Evolutionary conservation across 1,139 yeast species (phyloP).

Genomic region (Suhomyces yuchorum): DNA sequence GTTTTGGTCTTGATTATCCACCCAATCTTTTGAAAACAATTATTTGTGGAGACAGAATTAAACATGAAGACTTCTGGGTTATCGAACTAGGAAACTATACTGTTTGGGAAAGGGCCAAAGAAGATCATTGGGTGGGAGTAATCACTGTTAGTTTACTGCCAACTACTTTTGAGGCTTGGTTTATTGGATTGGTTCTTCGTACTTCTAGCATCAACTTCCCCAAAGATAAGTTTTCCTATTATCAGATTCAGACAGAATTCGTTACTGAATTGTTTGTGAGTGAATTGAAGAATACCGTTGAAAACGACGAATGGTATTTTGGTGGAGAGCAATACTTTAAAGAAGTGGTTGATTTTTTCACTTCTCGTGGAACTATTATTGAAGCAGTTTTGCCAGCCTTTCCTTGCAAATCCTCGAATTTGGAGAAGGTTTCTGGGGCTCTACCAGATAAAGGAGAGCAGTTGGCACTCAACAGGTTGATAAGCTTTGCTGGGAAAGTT

Average conservation of each 20-base stretch:
- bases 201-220: slow-evolving; percentile 19
- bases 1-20: slow-evolving; percentile 12
- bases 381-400: slow-evolving; percentile 66
- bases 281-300: slow-evolving; percentile 49
- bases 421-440: slow-evolving; percentile 51
- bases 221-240: slow-evolving; percentile 6
- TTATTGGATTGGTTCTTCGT: slow-evolving; percentile 30
- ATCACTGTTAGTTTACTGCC: slow-evolving; percentile 28
- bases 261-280: slow-evolving; percentile 40
- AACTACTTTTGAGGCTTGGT: slow-evolving; percentile 37
- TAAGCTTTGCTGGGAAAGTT: slow-evolving; percentile 35
- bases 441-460: slow-evolving; percentile 54
- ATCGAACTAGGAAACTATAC: slow-evolving; percentile 8
- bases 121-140: slow-evolving; percentile 28
- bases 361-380: slow-evolving; percentile 46
- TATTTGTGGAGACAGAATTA: not conserved
- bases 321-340: slow-evolving; percentile 48
- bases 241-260: slow-evolving; percentile 16
- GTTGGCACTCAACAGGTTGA: slow-evolving; percentile 37
- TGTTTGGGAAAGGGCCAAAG: slow-evolving; percentile 15
- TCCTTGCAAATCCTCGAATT: slow-evolving; percentile 63
- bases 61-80: slow-evolving; percentile 1
- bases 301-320: slow-evolving; percentile 50
- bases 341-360: slow-evolving; percentile 47
- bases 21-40: slow-evolving; percentile 4